Percentiles rank a stretch among this genome's conserved stretches.
These are phyloP conservation scores for Megacollybia marginata DNA, from an alignment of 768 basidiomycete species.

Conservation along the genomic window DNA sequence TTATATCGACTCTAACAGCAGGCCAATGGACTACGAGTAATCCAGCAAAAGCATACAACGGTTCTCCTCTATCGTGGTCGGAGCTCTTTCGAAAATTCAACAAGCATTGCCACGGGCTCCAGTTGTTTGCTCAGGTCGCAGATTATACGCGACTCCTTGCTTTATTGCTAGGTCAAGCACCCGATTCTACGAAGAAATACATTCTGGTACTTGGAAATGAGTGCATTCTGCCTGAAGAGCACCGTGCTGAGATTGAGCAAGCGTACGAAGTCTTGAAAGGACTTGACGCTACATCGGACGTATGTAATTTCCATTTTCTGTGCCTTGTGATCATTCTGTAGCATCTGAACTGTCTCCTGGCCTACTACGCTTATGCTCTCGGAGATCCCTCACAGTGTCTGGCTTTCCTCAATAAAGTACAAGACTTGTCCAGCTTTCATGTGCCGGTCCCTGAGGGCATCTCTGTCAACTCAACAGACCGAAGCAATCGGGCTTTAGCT, in stretches of 20 bases:
- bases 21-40: constrained; percentile 61
- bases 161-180: constrained; percentile 41
- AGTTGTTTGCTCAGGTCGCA: constrained; percentile 58
- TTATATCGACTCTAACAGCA: constrained; percentile 60
- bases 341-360: constrained; percentile 63
- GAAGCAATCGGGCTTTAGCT: constrained; percentile 64
- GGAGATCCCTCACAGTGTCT: constrained; percentile 61
- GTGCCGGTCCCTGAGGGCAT: constrained; percentile 25
- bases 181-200: constrained; percentile 51
- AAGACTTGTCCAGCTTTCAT: constrained; percentile 46
- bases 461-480: constrained; percentile 42
- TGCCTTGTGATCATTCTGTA: constrained; percentile 18
- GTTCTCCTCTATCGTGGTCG: constrained; percentile 54
- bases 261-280: constrained; percentile 50
- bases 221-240: constrained; percentile 46
- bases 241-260: constrained; percentile 46
- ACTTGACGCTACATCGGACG: constrained; percentile 45
- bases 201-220: constrained; percentile 46
- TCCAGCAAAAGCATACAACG: constrained; percentile 58
- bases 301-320: constrained; percentile 27
- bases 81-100: constrained; percentile 82
- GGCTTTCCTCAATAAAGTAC: constrained; percentile 44
- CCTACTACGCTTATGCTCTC: constrained; percentile 77
- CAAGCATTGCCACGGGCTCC: constrained; percentile 66
- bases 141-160: constrained; percentile 60